These are phyloP conservation scores for Rhytidiadelphus loreus DNA, from an alignment of 225 moss, liverwort and hornwort species.

Conservation along the genomic window DNA sequence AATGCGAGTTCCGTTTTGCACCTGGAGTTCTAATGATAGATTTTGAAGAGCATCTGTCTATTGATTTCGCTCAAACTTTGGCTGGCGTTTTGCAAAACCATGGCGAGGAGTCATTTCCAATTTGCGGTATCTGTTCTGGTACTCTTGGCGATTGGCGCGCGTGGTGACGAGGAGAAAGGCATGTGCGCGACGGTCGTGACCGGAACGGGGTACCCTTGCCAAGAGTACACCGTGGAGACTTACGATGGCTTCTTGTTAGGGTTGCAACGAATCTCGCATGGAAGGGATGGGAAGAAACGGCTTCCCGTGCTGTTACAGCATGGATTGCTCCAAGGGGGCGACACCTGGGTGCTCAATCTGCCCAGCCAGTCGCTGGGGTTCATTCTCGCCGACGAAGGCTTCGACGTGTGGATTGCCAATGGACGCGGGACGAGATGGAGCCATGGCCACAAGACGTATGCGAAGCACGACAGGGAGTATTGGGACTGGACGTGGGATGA, in stretches of 20 bases:
- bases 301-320: conserved; percentile 74
- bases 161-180: not conserved
- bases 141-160: not conserved
- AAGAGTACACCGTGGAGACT: conserved; percentile 46
- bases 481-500: conserved; percentile 98
- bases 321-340: conserved; percentile 83
- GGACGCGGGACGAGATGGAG: conserved; percentile 89
- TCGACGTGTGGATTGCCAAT: conserved; percentile 97
- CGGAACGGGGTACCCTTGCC: conserved; percentile 28
- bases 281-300: not conserved
- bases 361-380: conserved; percentile 67
- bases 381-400: conserved; percentile 82
- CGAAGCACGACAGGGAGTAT: conserved; percentile 25
- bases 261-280: conserved; percentile 65
- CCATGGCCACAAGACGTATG: conserved; percentile 51
- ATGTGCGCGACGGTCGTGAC: conserved; percentile 33
- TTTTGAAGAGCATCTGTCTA: not conserved
- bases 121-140: not conserved
- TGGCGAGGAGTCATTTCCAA: not conserved
- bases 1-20: not conserved
- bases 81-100: not conserved
- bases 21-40: not conserved
- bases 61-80: not conserved
- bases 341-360: conserved; percentile 77
- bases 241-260: conserved; percentile 73